Base-by-base conservation (phyloP, 805 yeast genomes). In the Priceomyces carsonii region DNA sequence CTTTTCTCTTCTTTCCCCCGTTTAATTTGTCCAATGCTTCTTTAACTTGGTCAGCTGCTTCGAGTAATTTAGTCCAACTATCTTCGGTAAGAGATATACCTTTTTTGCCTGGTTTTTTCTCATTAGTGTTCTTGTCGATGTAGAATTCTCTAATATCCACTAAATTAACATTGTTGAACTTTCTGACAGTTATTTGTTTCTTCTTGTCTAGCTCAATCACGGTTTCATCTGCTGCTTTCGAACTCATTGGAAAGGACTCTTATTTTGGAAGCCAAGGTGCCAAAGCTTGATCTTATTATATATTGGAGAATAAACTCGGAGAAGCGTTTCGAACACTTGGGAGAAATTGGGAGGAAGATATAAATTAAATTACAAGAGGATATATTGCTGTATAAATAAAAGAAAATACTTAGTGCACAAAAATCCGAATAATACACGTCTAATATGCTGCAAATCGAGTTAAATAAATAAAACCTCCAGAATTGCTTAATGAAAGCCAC, bases 111-210 rank as follows among this genome's bases (percentile, higher is more conserved):
- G 98, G 98, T 40, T 72, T 72, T 64, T 73, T 69, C 41, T 79
- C 82, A 5, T 82, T 82, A 32, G 79, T 77, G 34, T 69, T 69
- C 39, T 59, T 63, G 45, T 64, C 71, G 10, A 52, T 32, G 57
- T 87, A 90, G 62, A 69, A 88, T 55, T 90, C 96, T 39, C 98
- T 74, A 35, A 90, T 85, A 50, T 90, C 96, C 9, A 91, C 78
- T 45, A 89, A 63, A 21, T 75, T 75, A 37, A 66, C 63, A 33
- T 80, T 80, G 36, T 84, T 80, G 67, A 79, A 90, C 45, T 74
- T 75, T 38, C 88, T 72, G 12, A 91, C 88, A 0, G 86, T 77
- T 20, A 86, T 83, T 36, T 79, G 75, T 53, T 87, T 88, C 43
- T 60, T 64, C 28, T 36, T 42, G 44, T 61, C 71, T 31, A 67